These are phyloP conservation scores for Solanum sejunctum DNA, from an alignment of 257 asterid genomes.

Conservation along the genomic window DNA sequence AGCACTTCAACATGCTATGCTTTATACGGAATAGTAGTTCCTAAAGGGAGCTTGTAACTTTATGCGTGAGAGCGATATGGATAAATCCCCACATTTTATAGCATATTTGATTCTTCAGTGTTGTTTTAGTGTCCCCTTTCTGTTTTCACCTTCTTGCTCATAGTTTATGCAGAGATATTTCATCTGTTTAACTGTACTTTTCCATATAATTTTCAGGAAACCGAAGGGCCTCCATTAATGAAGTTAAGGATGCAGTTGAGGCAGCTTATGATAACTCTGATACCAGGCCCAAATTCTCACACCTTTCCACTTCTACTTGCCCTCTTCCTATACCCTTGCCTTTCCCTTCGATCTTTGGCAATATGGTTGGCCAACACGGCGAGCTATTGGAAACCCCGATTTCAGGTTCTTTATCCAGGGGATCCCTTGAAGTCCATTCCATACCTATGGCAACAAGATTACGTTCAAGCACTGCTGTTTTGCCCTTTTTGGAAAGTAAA, in stretches of 20 bases:
- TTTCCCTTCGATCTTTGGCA: slow-evolving; percentile 67
- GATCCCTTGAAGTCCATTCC: slow-evolving; percentile 76
- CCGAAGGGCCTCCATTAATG: slow-evolving; percentile 48
- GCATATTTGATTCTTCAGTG: neutral
- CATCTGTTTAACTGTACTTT: neutral
- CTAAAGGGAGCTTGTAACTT: neutral
- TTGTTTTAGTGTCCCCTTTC: neutral
- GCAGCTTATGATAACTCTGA: slow-evolving; percentile 35
- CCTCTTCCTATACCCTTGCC: slow-evolving; percentile 96
- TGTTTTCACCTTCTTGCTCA: neutral
- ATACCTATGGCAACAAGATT: slow-evolving; percentile 86
- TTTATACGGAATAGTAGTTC: neutral
- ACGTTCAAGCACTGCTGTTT: slow-evolving; percentile 63
- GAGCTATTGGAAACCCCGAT: slow-evolving; percentile 39
- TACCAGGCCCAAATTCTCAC: slow-evolving; percentile 55
- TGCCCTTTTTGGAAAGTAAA: slow-evolving; percentile 62
- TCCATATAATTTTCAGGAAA: slow-evolving; percentile 23
- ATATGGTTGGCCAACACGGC: slow-evolving; percentile 49
- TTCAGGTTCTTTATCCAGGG: slow-evolving; percentile 31
- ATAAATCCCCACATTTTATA: neutral
- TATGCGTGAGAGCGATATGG: neutral
- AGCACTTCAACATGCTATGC: neutral
- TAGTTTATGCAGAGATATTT: neutral
- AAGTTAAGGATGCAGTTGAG: slow-evolving; percentile 54
- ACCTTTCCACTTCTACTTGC: slow-evolving; percentile 54